phyloP scores from a whole-genome alignment of 2,329 filamentous ascomycete species.

The Colletotrichum tabaci region DNA sequence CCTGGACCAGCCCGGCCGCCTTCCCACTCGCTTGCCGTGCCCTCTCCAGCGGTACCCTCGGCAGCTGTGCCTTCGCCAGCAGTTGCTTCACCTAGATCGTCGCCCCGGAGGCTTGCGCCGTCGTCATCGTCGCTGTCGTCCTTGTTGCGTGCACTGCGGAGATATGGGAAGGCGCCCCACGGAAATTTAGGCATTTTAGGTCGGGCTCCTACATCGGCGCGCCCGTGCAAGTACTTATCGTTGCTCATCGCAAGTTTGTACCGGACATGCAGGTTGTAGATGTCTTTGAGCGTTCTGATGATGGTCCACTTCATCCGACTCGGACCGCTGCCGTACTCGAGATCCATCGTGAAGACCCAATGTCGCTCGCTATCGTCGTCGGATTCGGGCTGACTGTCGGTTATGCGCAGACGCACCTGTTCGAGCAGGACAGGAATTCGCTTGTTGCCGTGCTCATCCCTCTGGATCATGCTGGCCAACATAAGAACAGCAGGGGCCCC shows the following conservation, averaged over 20 bases:
- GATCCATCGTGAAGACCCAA: slow-evolving; percentile 88
- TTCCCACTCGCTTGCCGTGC: slow-evolving; percentile 53
- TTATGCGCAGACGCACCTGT: slow-evolving; percentile 90
- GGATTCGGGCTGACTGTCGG: slow-evolving; percentile 81
- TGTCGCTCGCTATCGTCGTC: slow-evolving; percentile 78
- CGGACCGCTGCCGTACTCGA: slow-evolving; percentile 96
- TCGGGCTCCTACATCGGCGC: slow-evolving; percentile 74
- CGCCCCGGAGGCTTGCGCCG: slow-evolving; percentile 55
- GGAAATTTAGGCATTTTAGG: slow-evolving; percentile 93
- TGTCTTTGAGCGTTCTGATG: slow-evolving; percentile 87
- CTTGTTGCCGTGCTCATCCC: slow-evolving; percentile 95
- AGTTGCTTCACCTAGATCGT: slow-evolving; percentile 58
- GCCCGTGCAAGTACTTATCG: slow-evolving; percentile 83
- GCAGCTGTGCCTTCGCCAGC: slow-evolving; percentile 58
- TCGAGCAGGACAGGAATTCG: slow-evolving; percentile 95
- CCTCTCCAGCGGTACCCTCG: slow-evolving; percentile 70
- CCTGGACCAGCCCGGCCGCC: slow-evolving; percentile 42
- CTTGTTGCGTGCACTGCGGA: slow-evolving; percentile 84
- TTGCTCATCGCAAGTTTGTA: slow-evolving; percentile 91
- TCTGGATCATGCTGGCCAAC: slow-evolving; percentile 96
- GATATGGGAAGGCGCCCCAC: slow-evolving; percentile 88
- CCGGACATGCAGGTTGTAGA: slow-evolving; percentile 91
- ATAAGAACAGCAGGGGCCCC: slow-evolving; percentile 95
- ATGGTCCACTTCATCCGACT: slow-evolving; percentile 98
- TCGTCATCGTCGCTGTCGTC: slow-evolving; percentile 87